phyloP scores from a whole-genome alignment of 2,329 filamentous ascomycete genomes.

The Claviceps spartinae region DNA sequence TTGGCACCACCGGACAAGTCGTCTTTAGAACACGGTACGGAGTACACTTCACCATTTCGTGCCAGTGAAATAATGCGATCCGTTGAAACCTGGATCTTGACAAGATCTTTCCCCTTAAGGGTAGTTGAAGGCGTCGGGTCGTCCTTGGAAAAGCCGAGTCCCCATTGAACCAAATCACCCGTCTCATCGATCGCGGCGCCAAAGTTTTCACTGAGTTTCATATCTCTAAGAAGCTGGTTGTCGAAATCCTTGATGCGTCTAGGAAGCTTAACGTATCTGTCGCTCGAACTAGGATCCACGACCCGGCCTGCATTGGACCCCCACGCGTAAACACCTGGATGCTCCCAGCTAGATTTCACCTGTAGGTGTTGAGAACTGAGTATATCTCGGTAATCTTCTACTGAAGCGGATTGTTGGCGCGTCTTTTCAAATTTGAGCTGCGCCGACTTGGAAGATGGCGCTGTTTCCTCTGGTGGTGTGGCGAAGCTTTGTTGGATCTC shows the following conservation, averaged over 20 bases:
- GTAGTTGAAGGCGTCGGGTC: slow-evolving; percentile 54
- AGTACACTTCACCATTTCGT: slow-evolving; percentile 66
- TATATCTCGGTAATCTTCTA: slow-evolving; percentile 60
- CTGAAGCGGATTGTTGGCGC: slow-evolving; percentile 40
- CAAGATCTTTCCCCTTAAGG: slow-evolving; percentile 66
- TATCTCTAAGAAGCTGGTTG: slow-evolving; percentile 66
- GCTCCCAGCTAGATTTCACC: slow-evolving; percentile 67
- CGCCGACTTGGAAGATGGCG: slow-evolving; percentile 28
- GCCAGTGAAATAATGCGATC: slow-evolving; percentile 75
- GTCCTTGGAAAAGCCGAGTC: slow-evolving; percentile 55
- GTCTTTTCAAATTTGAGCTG: slow-evolving; percentile 57
- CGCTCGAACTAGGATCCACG: slow-evolving; percentile 71
- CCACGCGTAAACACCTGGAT: slow-evolving; percentile 88
- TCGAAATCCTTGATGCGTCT: slow-evolving; percentile 72
- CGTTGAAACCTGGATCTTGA: slow-evolving; percentile 60
- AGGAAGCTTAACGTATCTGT: slow-evolving; percentile 66
- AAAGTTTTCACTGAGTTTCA: slow-evolving; percentile 72
- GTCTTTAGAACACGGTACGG: slow-evolving; percentile 59
- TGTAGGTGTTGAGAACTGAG: slow-evolving; percentile 80
- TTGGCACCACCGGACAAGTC: slow-evolving; percentile 58
- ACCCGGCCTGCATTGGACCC: slow-evolving; percentile 76
- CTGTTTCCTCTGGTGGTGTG: slow-evolving; percentile 7
- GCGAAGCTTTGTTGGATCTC: slow-evolving; percentile 15
- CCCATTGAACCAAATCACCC: slow-evolving; percentile 89
- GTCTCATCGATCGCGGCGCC: slow-evolving; percentile 79